Percentiles rank a stretch among this genome's conserved stretches.
phyloP scores from a whole-genome alignment of 2,329 filamentous ascomycete genomes.

The Eurotiales sp. region DNA sequence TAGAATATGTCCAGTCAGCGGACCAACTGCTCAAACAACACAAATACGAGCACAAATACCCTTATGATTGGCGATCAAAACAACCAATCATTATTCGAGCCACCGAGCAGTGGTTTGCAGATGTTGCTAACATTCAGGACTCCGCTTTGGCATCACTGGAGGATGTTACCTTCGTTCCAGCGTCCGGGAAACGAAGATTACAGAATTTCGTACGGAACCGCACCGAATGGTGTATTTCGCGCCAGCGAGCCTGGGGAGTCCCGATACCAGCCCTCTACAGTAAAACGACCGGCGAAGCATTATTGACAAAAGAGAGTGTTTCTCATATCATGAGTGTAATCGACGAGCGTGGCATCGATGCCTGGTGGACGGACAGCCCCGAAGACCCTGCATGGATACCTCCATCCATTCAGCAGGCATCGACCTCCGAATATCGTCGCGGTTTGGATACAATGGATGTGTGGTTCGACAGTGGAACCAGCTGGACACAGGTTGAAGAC shows the following conservation, averaged over 20 bases:
- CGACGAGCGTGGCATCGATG: constrained; percentile 73
- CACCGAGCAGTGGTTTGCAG: constrained; percentile 96
- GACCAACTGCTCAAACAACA: constrained; percentile 65
- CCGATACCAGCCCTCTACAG: constrained; percentile 90
- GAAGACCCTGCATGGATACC: constrained; percentile 77
- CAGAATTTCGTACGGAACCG: constrained; percentile 82
- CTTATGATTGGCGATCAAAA: constrained; percentile 97
- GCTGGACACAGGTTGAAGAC: constrained; percentile 63
- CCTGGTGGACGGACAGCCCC: constrained; percentile 84
- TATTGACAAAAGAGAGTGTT: constrained; percentile 76
- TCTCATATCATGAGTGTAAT: constrained; percentile 80
- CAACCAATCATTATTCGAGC: constrained; percentile 84
- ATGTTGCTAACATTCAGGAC: constrained; percentile 77
- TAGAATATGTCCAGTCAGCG: constrained; percentile 63
- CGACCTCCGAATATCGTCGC: constrained; percentile 56
- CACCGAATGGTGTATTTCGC: constrained; percentile 96
- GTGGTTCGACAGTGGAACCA: constrained; percentile 98
- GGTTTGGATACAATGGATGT: constrained; percentile 98
- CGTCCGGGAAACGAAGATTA: constrained; percentile 67
- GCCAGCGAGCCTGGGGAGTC: constrained; percentile 93
- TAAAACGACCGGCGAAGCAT: constrained; percentile 61
- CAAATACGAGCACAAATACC: constrained; percentile 83
- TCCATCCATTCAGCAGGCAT: constrained; percentile 52
- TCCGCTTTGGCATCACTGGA: constrained; percentile 67
- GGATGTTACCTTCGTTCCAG: constrained; percentile 73